phyloP scores from a whole-genome alignment of 2,329 filamentous ascomycete genomes.

The Cryphonectria japonica region DNA sequence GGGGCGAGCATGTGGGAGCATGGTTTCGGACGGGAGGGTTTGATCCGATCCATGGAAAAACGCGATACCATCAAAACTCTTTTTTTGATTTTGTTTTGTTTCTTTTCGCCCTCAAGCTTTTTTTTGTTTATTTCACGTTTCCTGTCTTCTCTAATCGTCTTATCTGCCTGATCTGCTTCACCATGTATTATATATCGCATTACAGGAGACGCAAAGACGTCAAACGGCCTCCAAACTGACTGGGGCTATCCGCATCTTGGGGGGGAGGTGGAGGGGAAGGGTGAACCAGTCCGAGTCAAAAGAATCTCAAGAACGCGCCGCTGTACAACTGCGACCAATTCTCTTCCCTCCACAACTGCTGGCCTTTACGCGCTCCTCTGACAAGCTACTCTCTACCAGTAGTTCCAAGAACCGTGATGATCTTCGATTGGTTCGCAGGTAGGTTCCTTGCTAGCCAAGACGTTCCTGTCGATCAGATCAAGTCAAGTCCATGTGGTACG shows the following conservation, averaged over 20 bases:
- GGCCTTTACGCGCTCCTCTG: not conserved
- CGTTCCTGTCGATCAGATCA: not conserved
- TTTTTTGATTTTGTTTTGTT: slow-evolving; percentile 10
- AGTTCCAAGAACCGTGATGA: not conserved
- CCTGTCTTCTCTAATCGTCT: not conserved
- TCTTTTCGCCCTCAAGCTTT: not conserved
- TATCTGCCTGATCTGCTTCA: not conserved
- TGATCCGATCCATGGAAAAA: slow-evolving; percentile 14
- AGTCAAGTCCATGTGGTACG: not conserved
- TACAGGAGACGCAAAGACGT: slow-evolving; percentile 2
- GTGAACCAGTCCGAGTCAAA: not conserved
- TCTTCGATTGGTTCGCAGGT: not conserved
- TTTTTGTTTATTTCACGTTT: too few relatives aligned
- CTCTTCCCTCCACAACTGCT: not conserved
- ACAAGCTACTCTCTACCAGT: not conserved
- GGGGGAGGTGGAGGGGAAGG: not conserved
- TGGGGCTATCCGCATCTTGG: not conserved
- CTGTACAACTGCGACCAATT: not conserved
- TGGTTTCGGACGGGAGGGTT: slow-evolving; percentile 11
- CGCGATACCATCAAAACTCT: slow-evolving; percentile 22
- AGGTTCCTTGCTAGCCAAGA: not conserved
- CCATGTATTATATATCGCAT: slow-evolving; percentile 6
- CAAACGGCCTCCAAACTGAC: not conserved
- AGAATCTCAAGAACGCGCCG: not conserved
- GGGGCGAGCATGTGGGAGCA: slow-evolving; percentile 16